A percentile compares a stretch with the other conserved stretches of the same genome.
These are phyloP conservation scores for Stipa capillata DNA, from an alignment of 176 grass and related monocot species.

Conservation along the genomic window DNA sequence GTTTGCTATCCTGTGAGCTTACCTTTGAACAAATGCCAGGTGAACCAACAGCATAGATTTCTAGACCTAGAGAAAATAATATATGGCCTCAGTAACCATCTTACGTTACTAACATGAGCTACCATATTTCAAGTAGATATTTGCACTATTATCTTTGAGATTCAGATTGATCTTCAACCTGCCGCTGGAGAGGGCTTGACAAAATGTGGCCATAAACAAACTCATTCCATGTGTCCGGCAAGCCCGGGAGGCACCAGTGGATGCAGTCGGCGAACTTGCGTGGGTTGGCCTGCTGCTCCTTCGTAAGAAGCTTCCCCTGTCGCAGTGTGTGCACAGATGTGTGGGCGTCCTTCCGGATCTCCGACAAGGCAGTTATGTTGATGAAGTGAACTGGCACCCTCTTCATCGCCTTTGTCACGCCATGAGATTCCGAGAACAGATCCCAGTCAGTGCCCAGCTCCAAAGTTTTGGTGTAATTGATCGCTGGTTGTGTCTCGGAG, in stretches of 20 bases:
- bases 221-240: conserved; percentile 71
- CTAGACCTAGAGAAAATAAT: conserved; percentile 36
- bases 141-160: conserved; percentile 38
- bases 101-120: conserved; percentile 11
- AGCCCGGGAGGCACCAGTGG: conserved; percentile 78
- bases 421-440: conserved; percentile 41
- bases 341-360: conserved; percentile 83
- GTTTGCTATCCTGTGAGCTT: conserved; percentile 23
- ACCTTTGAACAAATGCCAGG: conserved; percentile 33
- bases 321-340: conserved; percentile 82
- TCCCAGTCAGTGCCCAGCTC: conserved; percentile 88
- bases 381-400: conserved; percentile 67
- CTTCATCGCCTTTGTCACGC: conserved; percentile 44
- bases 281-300: conserved; percentile 60
- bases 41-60: conserved; percentile 29
- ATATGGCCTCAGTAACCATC: conserved; percentile 20
- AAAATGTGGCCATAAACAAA: conserved; percentile 61
- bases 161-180: conserved; percentile 20
- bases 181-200: conserved; percentile 4
- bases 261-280: conserved; percentile 76
- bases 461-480: conserved; percentile 42
- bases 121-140: conserved; percentile 4
- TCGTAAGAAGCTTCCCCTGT: conserved; percentile 74
- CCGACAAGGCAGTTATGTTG: conserved; percentile 84
- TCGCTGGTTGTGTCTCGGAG: conserved; percentile 64